Evolutionary conservation across 495 filamentous ascomycete genomes (phyloP).

Genomic region (Sporormia fimetaria): DNA sequence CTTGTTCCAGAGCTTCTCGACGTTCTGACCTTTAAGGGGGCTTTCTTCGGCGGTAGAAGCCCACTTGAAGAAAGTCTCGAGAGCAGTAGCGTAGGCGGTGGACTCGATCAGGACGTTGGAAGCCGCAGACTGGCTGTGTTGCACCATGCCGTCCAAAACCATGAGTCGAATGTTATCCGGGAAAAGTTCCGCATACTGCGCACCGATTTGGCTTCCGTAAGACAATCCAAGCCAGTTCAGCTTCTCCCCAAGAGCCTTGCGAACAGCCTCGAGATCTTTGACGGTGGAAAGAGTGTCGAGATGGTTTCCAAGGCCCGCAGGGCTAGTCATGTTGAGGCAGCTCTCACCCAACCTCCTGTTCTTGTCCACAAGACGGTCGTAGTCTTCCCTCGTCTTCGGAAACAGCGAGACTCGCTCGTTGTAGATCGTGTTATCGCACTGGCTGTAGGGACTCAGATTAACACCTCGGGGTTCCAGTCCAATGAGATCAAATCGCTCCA

Average conservation of each 20-base stretch:
- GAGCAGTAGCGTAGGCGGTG: slow-evolving; percentile 1
- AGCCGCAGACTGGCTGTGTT: slow-evolving; percentile 5
- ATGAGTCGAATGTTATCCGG: slow-evolving; percentile 3
- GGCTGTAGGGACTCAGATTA: neutral
- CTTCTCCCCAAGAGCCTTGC: neutral
- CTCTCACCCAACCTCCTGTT: slow-evolving; percentile 7
- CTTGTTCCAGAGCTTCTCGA: neutral
- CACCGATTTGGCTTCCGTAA: slow-evolving; percentile 6
- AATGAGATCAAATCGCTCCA: slow-evolving; percentile 7
- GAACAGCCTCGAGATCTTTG: slow-evolving; percentile 4
- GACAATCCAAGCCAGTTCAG: slow-evolving; percentile 8
- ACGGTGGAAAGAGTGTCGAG: slow-evolving; percentile 2
- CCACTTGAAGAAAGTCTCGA: slow-evolving; percentile 7
- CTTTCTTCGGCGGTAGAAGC: neutral
- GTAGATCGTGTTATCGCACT: slow-evolving; percentile 9
- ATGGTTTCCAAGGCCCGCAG: slow-evolving; percentile 2
- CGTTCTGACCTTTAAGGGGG: slow-evolving; percentile 3
- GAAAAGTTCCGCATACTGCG: slow-evolving; percentile 7
- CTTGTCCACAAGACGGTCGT: slow-evolving; percentile 1
- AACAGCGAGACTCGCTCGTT: slow-evolving; percentile 8
- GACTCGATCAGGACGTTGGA: neutral
- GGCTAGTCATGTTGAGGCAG: slow-evolving; percentile 4
- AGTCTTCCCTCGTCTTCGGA: slow-evolving; percentile 6
- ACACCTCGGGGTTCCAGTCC: slow-evolving; percentile 11
- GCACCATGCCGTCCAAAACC: slow-evolving; percentile 6